These are phyloP conservation scores for Jacaranda copaia DNA, from an alignment of 257 asterid species.

Conservation along the genomic window DNA sequence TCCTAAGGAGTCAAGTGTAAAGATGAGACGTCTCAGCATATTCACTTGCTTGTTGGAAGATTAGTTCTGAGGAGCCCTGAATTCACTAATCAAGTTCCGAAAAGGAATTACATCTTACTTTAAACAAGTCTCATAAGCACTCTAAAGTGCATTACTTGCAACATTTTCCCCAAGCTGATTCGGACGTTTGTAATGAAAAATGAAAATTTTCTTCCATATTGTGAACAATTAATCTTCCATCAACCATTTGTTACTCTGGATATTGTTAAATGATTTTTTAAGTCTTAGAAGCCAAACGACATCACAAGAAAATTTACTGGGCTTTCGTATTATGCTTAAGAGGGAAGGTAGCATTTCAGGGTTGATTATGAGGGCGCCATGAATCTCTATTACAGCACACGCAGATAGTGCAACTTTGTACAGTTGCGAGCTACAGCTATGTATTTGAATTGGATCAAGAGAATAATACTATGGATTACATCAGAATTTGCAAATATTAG, in stretches of 20 bases:
- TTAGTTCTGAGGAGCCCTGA: too few relatives aligned
- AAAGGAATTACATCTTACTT: background rate
- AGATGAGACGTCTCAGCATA: conserved; percentile 5
- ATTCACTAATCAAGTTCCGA: background rate
- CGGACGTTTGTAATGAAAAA: background rate
- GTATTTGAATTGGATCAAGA: conserved; percentile 7
- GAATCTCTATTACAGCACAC: too few relatives aligned
- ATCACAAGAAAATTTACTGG: background rate
- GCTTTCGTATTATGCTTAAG: too few relatives aligned
- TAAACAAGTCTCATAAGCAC: background rate
- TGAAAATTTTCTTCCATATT: background rate
- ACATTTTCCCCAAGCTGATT: background rate
- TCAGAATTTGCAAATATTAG: background rate
- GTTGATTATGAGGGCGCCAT: too few relatives aligned
- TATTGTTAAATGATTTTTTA: background rate
- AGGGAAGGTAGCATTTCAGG: too few relatives aligned
- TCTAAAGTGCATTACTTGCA: background rate
- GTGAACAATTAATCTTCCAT: background rate
- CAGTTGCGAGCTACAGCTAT: background rate
- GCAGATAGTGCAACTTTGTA: background rate
- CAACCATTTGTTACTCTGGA: background rate
- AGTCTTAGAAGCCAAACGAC: conserved; percentile 4
- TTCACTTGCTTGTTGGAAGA: too few relatives aligned
- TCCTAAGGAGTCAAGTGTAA: background rate
- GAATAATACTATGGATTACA: conserved; percentile 7